Evolutionary conservation across 2,329 filamentous ascomycete species (phyloP).

Genomic region (Alternaria gaisen): DNA sequence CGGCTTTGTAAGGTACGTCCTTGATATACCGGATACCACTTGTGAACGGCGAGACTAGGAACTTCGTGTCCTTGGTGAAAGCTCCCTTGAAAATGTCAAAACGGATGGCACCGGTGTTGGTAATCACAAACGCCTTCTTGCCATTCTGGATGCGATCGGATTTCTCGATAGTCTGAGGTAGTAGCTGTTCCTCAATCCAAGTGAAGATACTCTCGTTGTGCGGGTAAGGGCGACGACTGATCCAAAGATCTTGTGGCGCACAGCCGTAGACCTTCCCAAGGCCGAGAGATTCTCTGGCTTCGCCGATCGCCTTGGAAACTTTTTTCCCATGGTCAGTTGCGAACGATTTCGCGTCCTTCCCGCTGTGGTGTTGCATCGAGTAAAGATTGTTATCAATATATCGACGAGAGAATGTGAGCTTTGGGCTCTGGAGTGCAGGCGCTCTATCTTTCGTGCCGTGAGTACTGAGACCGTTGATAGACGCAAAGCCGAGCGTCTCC

Average conservation of each 20-base stretch:
- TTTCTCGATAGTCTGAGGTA: conserved; percentile 71
- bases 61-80: conserved; percentile 89
- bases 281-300: conserved; percentile 73
- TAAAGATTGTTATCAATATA: conserved; percentile 96
- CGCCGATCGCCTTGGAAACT: conserved; percentile 73
- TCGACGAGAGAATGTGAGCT: conserved; percentile 73
- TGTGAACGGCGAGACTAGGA: conserved; percentile 85
- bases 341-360: conserved; percentile 75
- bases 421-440: conserved; percentile 25
- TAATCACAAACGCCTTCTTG: conserved; percentile 73
- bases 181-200: conserved; percentile 78
- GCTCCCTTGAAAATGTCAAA: conserved; percentile 95
- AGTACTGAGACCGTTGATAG: conserved; percentile 72
- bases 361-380: conserved; percentile 83
- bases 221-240: conserved; percentile 79
- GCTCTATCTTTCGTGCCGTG: conserved; percentile 43
- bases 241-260: conserved; percentile 81
- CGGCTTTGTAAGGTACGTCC: conserved; percentile 80
- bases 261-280: conserved; percentile 84
- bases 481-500: conserved; percentile 95
- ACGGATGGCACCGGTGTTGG: conserved; percentile 90
- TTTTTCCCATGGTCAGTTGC: conserved; percentile 77
- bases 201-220: conserved; percentile 78
- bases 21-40: conserved; percentile 80
- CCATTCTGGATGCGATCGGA: conserved; percentile 54